Conservation (phyloP, 352 stramenopile species). For the Blastocystis sp. region DNA sequence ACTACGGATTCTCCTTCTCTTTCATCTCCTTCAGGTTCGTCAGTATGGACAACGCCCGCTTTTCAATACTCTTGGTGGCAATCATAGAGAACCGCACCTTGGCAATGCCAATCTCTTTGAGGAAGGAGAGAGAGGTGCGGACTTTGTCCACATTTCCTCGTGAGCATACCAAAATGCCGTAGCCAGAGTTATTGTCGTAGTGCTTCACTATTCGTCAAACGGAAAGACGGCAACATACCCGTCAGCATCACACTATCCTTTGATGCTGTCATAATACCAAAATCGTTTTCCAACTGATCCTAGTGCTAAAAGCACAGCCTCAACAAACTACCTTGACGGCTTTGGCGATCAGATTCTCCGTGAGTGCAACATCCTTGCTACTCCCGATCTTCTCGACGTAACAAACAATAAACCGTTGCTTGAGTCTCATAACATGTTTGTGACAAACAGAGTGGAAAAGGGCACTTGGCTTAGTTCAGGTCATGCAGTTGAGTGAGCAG, state of each 20-base stretch:
- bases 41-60: not conserved
- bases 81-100: not conserved
- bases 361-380: not conserved
- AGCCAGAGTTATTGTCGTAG: not conserved
- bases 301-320: not conserved
- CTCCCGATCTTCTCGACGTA: not conserved
- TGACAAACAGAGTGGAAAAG: conserved; percentile 29
- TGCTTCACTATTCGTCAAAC: not conserved
- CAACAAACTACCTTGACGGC: not conserved
- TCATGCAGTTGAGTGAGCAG: not conserved
- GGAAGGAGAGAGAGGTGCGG: not conserved
- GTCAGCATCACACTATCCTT: not conserved
- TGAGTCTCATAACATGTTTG: conserved; percentile 17
- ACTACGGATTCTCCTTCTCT: not conserved
- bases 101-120: not conserved
- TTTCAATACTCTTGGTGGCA: not conserved
- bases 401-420: conserved; percentile 32
- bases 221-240: not conserved
- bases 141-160: not conserved
- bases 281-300: not conserved
- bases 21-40: not conserved
- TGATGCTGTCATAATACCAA: not conserved
- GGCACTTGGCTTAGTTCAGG: not conserved
- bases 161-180: not conserved
- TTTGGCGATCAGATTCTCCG: not conserved